Conservation (phyloP, 495 filamentous ascomycete species). For the Aspergillus campestris region DNA sequence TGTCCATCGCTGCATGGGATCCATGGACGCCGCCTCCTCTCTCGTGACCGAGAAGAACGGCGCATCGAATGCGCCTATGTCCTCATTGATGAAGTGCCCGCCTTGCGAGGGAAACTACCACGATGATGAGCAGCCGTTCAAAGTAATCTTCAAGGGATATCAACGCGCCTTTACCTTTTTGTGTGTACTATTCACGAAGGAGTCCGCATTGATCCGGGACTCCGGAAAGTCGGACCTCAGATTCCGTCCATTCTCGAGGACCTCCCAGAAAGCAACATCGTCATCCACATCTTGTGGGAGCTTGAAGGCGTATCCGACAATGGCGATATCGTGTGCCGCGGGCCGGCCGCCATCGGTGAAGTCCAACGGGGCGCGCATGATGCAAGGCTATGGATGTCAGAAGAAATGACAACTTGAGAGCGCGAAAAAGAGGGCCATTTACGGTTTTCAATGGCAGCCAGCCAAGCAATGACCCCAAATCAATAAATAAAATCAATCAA, state of each 20-base stretch:
- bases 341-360: not conserved
- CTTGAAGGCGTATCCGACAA: constrained; percentile 31
- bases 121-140: not conserved
- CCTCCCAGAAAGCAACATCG: constrained; percentile 24
- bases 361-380: not conserved
- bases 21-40: constrained; percentile 46
- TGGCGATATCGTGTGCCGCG: constrained; percentile 9
- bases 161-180: not conserved
- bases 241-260: constrained; percentile 22
- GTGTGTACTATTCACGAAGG: constrained; percentile 11
- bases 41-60: constrained; percentile 43
- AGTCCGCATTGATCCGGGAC: constrained; percentile 15
- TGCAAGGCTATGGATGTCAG: not conserved
- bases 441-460: too few relatives aligned
- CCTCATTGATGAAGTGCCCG: constrained; percentile 29
- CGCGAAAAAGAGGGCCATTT: too few relatives aligned
- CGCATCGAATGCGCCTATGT: constrained; percentile 30
- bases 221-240: constrained; percentile 25
- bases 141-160: too few relatives aligned
- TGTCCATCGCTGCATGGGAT: constrained; percentile 47
- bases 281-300: constrained; percentile 25
- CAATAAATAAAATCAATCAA: too few relatives aligned
- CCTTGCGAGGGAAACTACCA: constrained; percentile 4
- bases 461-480: too few relatives aligned
- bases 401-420: not conserved